Evolutionary conservation across 139 green algal species (phyloP), one percentile per base, ranked within the genome.

Genomic region (Closterium sp.): DNA sequence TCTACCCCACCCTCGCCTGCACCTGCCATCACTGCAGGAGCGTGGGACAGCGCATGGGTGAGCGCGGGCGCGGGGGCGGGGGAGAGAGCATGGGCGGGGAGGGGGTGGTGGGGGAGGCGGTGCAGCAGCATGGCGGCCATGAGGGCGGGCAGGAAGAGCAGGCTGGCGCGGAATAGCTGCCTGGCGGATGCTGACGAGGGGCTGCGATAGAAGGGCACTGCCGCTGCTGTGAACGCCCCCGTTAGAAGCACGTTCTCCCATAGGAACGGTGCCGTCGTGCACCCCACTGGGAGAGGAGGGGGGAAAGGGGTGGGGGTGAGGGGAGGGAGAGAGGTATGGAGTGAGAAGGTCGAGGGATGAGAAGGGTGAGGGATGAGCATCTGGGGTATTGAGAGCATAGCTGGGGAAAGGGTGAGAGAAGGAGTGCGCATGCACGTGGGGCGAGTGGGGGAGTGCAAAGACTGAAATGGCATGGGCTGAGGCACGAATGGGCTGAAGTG

Each of bases 111-210:
- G 73, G 85, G 94, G 84, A 87, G 84, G 27, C 84, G 84, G 95
- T 99, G 97, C 19, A 97, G 24, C 10, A 97, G 93, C 92, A 99
- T 96, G 50, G 92, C 94, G 1, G 88, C 88, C 97, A 99, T 97
- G 91, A 98, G 96, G 38, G 98, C 31, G 28, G 98, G 98, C 42
- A 99, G 96, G 95, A 98, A 97, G 45, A 99, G 87, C 88, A 99
- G 95, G 89, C 95, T 98, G 87, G 95, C 95, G 32, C 95, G 95
- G 95, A 99, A 99, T 50, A 99, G 94, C 19, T 94, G 94, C 17
- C 98, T 95, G 5, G 98, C 98, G 10, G 95, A 94, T 27, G 91
- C 73, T 29, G 94, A 95, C 13, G 91, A 90, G 24, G 96, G 97
- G 85, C 32, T 92, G 92, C 31, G 85, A 91, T 95, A 96, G 93